Base-by-base conservation (phyloP, 1,284 basidiomycete genomes). In the Moniliella sp. region DNA sequence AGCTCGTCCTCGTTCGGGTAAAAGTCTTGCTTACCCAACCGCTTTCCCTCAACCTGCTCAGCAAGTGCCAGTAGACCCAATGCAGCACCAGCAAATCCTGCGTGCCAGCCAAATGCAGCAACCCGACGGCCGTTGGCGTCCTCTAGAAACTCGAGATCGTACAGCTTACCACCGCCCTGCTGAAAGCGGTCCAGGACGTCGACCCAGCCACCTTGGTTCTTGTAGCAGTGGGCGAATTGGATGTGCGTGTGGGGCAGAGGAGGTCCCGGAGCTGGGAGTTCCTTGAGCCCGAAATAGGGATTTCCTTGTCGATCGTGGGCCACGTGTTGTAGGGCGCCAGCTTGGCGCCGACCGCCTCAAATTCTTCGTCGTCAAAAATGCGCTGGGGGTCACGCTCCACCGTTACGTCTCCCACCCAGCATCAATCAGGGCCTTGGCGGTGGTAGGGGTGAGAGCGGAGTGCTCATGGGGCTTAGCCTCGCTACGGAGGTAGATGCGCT, bases 211-310 rank as follows among this genome's bases (percentile, higher is more conserved):
- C 70, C 82, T 63, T 99, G 91, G 31, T 74, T 67, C 67, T 99
- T 99, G 72, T 83, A 99, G 65, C 88, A 94, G 64, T 97, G 91
- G 2, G 86, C 88, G 50, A 97, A 99, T 61, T 94, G 86, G 62
- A 99, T 88, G 65, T 99, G 91, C 5, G n/a, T n/a, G 65, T 57
- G 48, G n/a, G 47, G 43, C 26, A 59, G 44, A 30, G 47, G 44
- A 13, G 56, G 56, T 19, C 56, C 56, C 25, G 78, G 75, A 21
- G 50, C 45, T 31, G 61, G 61, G 13, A 99, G 74, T 62, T 97
- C 91, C 68, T 99, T 97, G 61, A 99, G 70, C 5, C 91, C 91
- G 50, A 94, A 64, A 99, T 91, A 35, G 80, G 76, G 26, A 76
- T 67, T 23, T 73, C 63, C 16, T 61, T 62, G 1, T 86, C 82